Conservation (phyloP, 208 protist genomes). For the Tetramitus jugosus region DNA sequence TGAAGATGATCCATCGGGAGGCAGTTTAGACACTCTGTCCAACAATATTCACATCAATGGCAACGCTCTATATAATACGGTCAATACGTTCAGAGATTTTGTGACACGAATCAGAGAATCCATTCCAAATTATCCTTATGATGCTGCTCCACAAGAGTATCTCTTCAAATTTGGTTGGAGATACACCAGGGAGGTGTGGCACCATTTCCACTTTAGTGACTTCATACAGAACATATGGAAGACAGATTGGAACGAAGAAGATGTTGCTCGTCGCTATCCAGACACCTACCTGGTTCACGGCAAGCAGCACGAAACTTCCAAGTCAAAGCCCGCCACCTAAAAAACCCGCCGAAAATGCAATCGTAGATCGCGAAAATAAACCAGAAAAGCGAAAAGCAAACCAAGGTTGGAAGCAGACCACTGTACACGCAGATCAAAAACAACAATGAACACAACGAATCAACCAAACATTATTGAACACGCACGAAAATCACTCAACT, state of each 20-base stretch:
- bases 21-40: too few species aligned
- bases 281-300: not conserved
- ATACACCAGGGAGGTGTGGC: too few species aligned
- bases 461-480: slow-evolving; percentile 67
- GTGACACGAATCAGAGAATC: too few species aligned
- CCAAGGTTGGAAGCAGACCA: too few species aligned
- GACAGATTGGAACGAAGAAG: not conserved
- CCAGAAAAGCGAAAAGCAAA: too few species aligned
- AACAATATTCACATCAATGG: not conserved
- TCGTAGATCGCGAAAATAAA: too few species aligned
- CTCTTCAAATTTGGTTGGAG: not conserved
- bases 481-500: slow-evolving; percentile 69
- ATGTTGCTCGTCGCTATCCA: not conserved
- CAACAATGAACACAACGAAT: too few species aligned
- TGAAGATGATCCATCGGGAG: too few species aligned
- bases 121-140: not conserved
- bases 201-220: not conserved
- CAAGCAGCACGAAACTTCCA: too few species aligned
- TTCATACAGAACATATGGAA: not conserved
- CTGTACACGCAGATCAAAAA: too few species aligned
- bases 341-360: too few species aligned
- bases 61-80: not conserved
- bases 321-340: too few species aligned
- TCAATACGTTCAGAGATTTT: not conserved
- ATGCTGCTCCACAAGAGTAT: not conserved